Conservation (phyloP, 345 rosid species). For the Brassica juncea region DNA sequence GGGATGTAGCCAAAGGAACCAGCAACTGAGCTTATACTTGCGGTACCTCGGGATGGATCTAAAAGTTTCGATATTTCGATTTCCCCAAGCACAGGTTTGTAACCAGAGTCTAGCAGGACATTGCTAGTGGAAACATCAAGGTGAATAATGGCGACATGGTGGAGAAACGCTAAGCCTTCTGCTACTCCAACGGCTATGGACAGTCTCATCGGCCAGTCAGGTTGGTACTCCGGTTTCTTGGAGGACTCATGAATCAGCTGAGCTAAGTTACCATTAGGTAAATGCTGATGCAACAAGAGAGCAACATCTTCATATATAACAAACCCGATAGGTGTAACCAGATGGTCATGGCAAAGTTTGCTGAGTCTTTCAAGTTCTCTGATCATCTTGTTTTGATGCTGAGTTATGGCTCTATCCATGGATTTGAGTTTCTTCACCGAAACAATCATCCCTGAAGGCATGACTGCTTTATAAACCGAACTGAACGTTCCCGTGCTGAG, state of each 20-base stretch:
- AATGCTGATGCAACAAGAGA: constrained; percentile 79
- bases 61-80: constrained; percentile 88
- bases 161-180: constrained; percentile 89
- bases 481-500: constrained; percentile 90
- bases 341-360: constrained; percentile 85
- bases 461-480: constrained; percentile 76
- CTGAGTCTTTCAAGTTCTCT: constrained; percentile 92
- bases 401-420: constrained; percentile 79
- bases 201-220: constrained; percentile 89
- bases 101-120: constrained; percentile 72
- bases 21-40: constrained; percentile 90
- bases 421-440: constrained; percentile 84
- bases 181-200: constrained; percentile 88
- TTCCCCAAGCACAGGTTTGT: constrained; percentile 79
- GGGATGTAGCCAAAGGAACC: constrained; percentile 97
- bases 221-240: constrained; percentile 67
- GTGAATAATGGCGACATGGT: constrained; percentile 85
- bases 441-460: constrained; percentile 92
- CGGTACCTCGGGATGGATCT: constrained; percentile 75
- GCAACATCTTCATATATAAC: constrained; percentile 92
- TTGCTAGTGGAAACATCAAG: constrained; percentile 88
- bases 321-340: constrained; percentile 77
- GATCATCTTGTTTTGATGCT: constrained; percentile 94
- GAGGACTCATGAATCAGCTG: constrained; percentile 77
- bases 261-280: constrained; percentile 77